Percentiles rank a stretch among this genome's conserved stretches.
Conservation (phyloP, 148 eudicot genomes). For the Fagopyrum homotropicum region DNA sequence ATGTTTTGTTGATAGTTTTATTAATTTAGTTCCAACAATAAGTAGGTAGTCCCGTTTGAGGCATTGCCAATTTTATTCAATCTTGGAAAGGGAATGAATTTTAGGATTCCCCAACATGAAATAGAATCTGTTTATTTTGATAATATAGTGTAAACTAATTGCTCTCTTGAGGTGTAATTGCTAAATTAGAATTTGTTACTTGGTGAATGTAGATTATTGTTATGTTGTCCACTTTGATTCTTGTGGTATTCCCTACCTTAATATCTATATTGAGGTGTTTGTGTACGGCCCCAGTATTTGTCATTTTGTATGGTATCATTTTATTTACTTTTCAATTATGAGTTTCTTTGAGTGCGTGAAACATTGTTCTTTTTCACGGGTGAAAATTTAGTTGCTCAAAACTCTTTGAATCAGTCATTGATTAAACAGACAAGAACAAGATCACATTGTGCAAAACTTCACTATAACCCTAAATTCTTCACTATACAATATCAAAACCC, state of each 20-base stretch:
- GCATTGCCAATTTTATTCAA: too few relatives aligned
- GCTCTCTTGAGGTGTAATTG: not conserved
- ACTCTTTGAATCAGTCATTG: not conserved
- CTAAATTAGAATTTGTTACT: not conserved
- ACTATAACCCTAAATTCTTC: not conserved
- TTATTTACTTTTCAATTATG: not conserved
- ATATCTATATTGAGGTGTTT: not conserved
- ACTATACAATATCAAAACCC: not conserved
- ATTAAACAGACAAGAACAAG: not conserved
- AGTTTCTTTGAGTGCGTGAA: too few relatives aligned
- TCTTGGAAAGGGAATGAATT: too few relatives aligned
- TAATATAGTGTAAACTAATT: not conserved
- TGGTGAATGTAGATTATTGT: not conserved
- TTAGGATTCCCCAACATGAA: too few relatives aligned
- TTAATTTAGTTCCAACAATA: too few relatives aligned
- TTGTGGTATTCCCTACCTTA: not conserved
- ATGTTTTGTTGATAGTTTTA: too few relatives aligned
- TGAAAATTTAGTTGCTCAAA: not conserved
- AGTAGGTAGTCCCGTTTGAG: too few relatives aligned
- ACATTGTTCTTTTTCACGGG: not conserved
- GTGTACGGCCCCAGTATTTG: not conserved
- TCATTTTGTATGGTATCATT: not conserved
- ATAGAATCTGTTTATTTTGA: too few relatives aligned
- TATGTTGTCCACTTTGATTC: not conserved
- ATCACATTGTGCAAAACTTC: not conserved